Base-by-base conservation (phyloP, 164 flowering plant species). In the Vitis rupestris region DNA sequence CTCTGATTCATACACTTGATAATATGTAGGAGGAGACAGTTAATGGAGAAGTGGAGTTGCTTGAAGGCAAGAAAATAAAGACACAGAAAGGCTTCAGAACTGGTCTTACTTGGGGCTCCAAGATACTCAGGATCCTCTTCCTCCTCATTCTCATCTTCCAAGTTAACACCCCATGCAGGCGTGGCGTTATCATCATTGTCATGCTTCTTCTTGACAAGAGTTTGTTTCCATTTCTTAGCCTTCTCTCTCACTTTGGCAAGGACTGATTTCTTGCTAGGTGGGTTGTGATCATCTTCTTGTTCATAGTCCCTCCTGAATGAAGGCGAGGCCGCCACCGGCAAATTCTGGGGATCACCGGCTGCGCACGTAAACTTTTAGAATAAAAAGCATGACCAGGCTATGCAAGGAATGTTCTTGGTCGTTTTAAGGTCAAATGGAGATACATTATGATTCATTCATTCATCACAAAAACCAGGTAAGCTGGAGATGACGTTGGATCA, bases 1-100 rank as follows among this genome's bases (percentile, higher is more conserved):
- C 73, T 87, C 88, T 10, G 91, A 87, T 79, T 90, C 98, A 77
- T 90, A 89, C 94, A 86, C 98, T 90, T 3, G 78, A 53, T 74
- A 70, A 63, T 15, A 31, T 29, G 48, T 52, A 49, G 27, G 54
- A 59, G 50, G 1, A 9, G 12, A n/a, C 47, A 31, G 59, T 31
- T 61, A 11, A 23, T 12, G 11, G 23, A 13, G 31, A 29, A 9
- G 47, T 23, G 64, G 27, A 23, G 27, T 23, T 23, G 27, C 27
- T 23, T 23, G 27, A 23, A 23, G 27, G 27, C 27, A 23, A 23
- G 27, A 61, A 10, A 11, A 61, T 16, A 6, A 61, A 30, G 9
- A 9, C 3, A 12, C 31, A 27, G 13, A 10, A 2, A 57, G 29
- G 52, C 7, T n/a, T 23, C 27, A 23, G 27, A 23, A 23, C 27